Evolutionary conservation across 2,329 filamentous ascomycete species (phyloP), one percentile per base, ranked within the genome.

Genomic region (Tolypocladium nubicola): DNA sequence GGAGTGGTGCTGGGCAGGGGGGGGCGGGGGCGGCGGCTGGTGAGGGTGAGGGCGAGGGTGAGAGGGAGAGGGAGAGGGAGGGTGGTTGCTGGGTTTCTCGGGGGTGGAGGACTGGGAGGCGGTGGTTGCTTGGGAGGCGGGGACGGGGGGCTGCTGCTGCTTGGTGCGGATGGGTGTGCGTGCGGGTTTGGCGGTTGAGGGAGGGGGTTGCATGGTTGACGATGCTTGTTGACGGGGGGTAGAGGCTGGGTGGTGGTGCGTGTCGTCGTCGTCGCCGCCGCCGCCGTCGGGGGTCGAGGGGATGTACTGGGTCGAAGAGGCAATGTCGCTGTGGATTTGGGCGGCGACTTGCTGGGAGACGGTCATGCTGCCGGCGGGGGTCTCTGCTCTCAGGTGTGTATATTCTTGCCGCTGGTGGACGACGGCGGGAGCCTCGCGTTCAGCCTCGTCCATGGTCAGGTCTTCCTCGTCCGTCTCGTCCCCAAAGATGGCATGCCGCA

Each of bases 331-430:
- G 39, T 72, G 71, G 26, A 83, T 68, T 60, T 83, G 80, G 9
- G 76, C 74, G 33, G 73, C 75, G n/a, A 82, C 65, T 61, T 82
- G 75, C 59, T 82, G 79, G 2, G 79, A 81, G 19, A 79, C 68
- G 3, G 76, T 76, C 57, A 67, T 62, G 60, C 64, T 67, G 33
- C 62, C 56, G 35, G 39, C 38, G 53, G 52, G 47, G 40, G 41
- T 37, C 30, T 26, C 26, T 33, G 26, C 50, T 6, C 47, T 41
- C 39, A 21, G 11, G 14, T 2, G 19, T 10, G 49, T 50, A 37
- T 64, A 54, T 10, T 60, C 56, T 21, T 21, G 47, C 21, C 21
- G 30, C 30, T 35, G 3, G 19, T 35, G 16, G 19, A 11, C 16
- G 9, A n/a, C 2, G 19, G 19, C 47, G n/a, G 9, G 19, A 35